These are phyloP conservation scores for Middelhovenomyces tepae DNA, from an alignment of 805 yeast species.

Conservation along the genomic window DNA sequence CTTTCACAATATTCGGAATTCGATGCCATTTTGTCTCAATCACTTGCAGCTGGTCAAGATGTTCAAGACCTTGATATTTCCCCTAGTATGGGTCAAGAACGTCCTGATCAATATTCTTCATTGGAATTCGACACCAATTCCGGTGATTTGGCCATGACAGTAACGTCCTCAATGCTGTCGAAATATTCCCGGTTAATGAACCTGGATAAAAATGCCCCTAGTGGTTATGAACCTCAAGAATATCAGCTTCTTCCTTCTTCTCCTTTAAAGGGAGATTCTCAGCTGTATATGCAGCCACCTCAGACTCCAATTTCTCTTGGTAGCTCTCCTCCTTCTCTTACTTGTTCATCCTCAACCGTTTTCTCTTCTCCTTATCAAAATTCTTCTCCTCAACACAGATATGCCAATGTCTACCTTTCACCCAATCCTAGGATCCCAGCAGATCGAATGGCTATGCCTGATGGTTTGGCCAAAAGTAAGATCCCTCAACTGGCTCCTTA, in stretches of 20 bases:
- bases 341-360: conserved; percentile 6
- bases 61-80: conserved; percentile 62
- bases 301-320: conserved; percentile 8
- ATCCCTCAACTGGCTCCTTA: no score
- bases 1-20: conserved; percentile 35
- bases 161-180: conserved; percentile 18
- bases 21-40: conserved; percentile 47
- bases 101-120: no score
- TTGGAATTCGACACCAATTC: no score
- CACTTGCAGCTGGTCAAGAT: conserved; percentile 38
- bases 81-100: conserved; percentile 6
- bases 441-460: no score
- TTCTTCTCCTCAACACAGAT: no score
- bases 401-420: no score
- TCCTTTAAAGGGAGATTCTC: no score
- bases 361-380: conserved; percentile 8
- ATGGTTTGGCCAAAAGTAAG: no score
- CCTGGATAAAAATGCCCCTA: conserved; percentile 13
- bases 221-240: conserved; percentile 10
- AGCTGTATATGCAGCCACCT: conserved; percentile 6
- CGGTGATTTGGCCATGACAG: no score
- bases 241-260: conserved; percentile 3
- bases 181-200: conserved; percentile 18
- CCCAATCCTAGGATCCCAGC: no score
- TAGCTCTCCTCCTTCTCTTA: conserved; percentile 6